Percentiles rank a stretch among this genome's conserved stretches.
phyloP scores from a whole-genome alignment of 2,329 filamentous ascomycete species.

The Lecanicillium sp. region DNA sequence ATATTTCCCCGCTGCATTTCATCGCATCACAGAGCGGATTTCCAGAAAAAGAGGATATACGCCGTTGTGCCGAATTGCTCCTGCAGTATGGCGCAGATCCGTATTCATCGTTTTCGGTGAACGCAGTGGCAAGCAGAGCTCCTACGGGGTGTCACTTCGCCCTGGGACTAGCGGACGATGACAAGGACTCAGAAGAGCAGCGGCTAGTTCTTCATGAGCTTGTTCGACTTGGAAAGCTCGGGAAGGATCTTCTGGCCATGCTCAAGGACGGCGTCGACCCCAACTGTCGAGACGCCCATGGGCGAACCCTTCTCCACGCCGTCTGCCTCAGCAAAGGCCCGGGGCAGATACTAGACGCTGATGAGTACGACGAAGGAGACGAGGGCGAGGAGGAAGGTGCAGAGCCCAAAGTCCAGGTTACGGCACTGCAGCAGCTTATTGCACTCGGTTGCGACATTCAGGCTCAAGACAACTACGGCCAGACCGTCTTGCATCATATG shows the following conservation, averaged over 20 bases:
- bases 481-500: slow-evolving; percentile 5
- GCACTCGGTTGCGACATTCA: slow-evolving; percentile 1
- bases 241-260: slow-evolving; percentile 1
- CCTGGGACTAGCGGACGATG: background rate
- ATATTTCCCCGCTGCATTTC: no score
- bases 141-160: background rate
- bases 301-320: slow-evolving; percentile 5
- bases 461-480: slow-evolving; percentile 1
- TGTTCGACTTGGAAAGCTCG: background rate
- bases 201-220: slow-evolving; percentile 7
- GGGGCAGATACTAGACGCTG: background rate
- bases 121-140: background rate
- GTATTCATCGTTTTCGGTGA: no score
- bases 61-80: no score
- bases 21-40: no score
- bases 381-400: background rate
- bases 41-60: no score
- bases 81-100: no score
- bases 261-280: background rate
- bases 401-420: background rate
- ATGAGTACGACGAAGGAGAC: background rate
- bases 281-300: background rate
- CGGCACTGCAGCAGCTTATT: slow-evolving; percentile 2
- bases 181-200: background rate
- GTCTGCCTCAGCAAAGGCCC: background rate